Evolutionary conservation across 2,329 filamentous ascomycete genomes (phyloP).

Genomic region (Cyanodermella asteris): DNA sequence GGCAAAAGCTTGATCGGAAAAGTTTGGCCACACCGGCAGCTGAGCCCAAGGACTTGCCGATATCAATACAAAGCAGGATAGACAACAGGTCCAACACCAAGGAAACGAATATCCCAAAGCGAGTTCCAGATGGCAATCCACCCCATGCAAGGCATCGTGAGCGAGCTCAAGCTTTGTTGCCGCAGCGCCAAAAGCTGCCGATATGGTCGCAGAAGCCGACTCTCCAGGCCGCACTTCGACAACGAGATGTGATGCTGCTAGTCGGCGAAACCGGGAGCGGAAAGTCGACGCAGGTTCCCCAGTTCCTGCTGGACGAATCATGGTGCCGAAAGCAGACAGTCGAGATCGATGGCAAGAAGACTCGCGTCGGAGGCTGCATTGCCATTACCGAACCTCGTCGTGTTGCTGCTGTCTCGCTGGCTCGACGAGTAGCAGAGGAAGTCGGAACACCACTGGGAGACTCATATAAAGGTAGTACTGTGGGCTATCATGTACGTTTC

Average conservation of each 20-base stretch:
- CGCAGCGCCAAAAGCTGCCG: slow-evolving; percentile 45
- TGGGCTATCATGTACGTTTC: slow-evolving; percentile 90
- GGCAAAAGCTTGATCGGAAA: too few species aligned
- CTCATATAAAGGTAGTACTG: slow-evolving; percentile 36
- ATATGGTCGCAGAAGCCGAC: slow-evolving; percentile 55
- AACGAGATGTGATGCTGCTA: slow-evolving; percentile 57
- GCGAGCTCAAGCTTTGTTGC: slow-evolving; percentile 22
- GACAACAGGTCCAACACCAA: too few species aligned
- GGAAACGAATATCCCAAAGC: too few species aligned
- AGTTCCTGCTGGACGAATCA: slow-evolving; percentile 57
- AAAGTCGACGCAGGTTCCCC: slow-evolving; percentile 90
- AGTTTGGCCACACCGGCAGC: too few species aligned
- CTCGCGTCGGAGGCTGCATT: slow-evolving; percentile 52
- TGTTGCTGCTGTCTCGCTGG: slow-evolving; percentile 81
- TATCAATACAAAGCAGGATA: too few species aligned
- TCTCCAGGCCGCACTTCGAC: slow-evolving; percentile 41
- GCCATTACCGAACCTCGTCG: slow-evolving; percentile 86
- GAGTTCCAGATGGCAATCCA: too few species aligned
- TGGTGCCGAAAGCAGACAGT: slow-evolving; percentile 40
- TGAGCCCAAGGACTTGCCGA: too few species aligned
- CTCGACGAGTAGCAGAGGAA: slow-evolving; percentile 69
- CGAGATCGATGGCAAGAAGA: slow-evolving; percentile 18
- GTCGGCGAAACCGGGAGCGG: slow-evolving; percentile 90
- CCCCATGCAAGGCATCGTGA: too few species aligned
- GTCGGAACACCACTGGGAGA: slow-evolving; percentile 43